Percentiles rank a stretch among this genome's conserved stretches.
These are phyloP conservation scores for Dentiscutata heterogama DNA, from an alignment of 371 early-diverging fungal genomes.

Conservation along the genomic window DNA sequence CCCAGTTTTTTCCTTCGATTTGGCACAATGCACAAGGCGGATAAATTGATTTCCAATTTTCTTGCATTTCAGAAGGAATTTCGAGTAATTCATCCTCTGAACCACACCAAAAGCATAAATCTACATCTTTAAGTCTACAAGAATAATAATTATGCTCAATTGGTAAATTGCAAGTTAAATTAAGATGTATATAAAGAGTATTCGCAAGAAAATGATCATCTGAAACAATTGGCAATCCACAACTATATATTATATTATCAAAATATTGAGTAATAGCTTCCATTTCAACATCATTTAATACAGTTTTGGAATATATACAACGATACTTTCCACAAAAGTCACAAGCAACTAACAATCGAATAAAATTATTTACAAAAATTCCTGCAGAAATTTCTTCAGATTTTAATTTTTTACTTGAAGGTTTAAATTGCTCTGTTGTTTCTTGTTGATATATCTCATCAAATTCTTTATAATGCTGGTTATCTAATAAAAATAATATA, in stretches of 20 bases:
- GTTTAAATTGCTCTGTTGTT: not conserved
- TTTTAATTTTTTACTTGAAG: not conserved
- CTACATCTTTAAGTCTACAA: not conserved
- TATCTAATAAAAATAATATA: not conserved
- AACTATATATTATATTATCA: not conserved
- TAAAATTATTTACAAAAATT: not conserved
- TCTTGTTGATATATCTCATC: not conserved
- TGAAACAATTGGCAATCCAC: not conserved
- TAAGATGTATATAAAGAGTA: not conserved
- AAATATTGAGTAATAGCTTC: not conserved
- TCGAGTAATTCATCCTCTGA: too few species aligned
- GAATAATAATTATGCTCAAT: not conserved
- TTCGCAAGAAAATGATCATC: not conserved
- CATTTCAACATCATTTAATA: not conserved
- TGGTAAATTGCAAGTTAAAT: slow-evolving; percentile 1
- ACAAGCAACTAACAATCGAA: not conserved
- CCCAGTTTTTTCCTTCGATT: too few species aligned
- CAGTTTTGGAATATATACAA: not conserved
- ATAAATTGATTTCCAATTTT: too few species aligned
- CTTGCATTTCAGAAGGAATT: too few species aligned
- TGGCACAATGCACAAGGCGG: too few species aligned
- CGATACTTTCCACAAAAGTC: not conserved
- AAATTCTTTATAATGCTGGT: not conserved
- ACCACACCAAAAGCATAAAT: too few species aligned
- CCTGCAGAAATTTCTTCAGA: not conserved